Percentiles rank a stretch among this genome's conserved stretches.
phyloP scores from a whole-genome alignment of 305 asterid species.

The Striga hermonthica region DNA sequence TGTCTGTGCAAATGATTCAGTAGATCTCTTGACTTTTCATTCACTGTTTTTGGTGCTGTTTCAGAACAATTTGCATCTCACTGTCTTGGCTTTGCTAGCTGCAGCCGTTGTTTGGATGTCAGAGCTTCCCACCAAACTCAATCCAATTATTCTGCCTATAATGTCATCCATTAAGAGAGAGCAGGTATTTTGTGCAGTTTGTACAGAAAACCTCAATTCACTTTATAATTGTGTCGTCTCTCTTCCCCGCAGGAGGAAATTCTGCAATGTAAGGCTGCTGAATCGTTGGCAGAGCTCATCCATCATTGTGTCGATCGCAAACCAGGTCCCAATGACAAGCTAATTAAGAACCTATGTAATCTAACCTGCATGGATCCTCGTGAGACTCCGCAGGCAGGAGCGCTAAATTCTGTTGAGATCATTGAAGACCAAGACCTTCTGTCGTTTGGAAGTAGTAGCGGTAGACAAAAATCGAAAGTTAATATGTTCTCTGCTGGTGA shows the following conservation, averaged over 20 bases:
- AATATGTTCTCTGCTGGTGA: constrained; percentile 74
- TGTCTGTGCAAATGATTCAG: constrained; percentile 16
- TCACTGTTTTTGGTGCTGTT: constrained; percentile 33
- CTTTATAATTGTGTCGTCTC: constrained; percentile 33
- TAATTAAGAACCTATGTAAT: constrained; percentile 78
- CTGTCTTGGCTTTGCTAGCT: constrained; percentile 89
- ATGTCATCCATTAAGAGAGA: constrained; percentile 94
- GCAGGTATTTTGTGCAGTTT: constrained; percentile 51
- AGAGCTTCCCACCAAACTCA: constrained; percentile 83
- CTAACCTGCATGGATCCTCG: constrained; percentile 90
- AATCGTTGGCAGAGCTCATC: constrained; percentile 90
- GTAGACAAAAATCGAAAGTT: constrained; percentile 64
- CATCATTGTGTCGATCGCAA: constrained; percentile 76
- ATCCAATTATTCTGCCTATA: constrained; percentile 86
- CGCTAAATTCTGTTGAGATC: constrained; percentile 70
- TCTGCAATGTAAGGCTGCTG: constrained; percentile 91
- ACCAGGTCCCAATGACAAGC: constrained; percentile 95
- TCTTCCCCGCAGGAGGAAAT: constrained; percentile 77
- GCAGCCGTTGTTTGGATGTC: constrained; percentile 97
- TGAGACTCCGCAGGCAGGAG: constrained; percentile 94
- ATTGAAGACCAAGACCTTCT: constrained; percentile 91
- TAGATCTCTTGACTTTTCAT: constrained; percentile 31
- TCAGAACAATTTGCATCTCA: constrained; percentile 90
- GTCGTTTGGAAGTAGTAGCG: constrained; percentile 58
- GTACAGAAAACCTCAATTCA: constrained; percentile 25